Percentiles rank a stretch among this genome's conserved stretches.
Conservation (phyloP, 2,329 filamentous ascomycete genomes). For the Aspergillus neotritici region DNA sequence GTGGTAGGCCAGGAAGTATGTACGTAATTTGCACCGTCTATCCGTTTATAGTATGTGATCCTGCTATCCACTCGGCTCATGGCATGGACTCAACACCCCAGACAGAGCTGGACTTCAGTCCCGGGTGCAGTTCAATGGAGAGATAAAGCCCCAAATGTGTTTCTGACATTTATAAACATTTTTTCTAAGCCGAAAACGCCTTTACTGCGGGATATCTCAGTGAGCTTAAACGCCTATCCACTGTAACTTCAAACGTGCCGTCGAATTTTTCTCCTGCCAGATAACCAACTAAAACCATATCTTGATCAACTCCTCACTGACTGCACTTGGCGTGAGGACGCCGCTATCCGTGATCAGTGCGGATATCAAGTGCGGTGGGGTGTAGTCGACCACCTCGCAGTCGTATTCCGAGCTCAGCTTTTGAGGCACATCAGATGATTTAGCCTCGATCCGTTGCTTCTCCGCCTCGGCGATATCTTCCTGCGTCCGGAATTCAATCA, state of each 20-base stretch:
- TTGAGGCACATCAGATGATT: conserved; percentile 14
- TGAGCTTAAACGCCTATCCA: conserved; percentile 9
- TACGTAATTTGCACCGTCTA: too few species aligned
- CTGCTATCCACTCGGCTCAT: too few species aligned
- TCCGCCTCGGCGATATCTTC: conserved; percentile 43
- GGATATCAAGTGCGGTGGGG: conserved; percentile 57
- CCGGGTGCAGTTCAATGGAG: too few species aligned
- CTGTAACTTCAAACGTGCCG: conserved; percentile 14
- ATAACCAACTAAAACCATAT: conserved; percentile 33
- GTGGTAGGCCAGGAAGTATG: too few species aligned
- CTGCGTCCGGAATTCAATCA: conserved; percentile 66
- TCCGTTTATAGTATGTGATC: too few species aligned
- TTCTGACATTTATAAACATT: background rate
- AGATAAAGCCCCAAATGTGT: too few species aligned
- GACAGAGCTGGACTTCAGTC: too few species aligned
- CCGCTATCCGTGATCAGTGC: conserved; percentile 62
- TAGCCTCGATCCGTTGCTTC: conserved; percentile 36
- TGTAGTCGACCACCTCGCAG: conserved; percentile 43
- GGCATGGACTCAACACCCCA: too few species aligned
- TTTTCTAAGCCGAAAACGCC: background rate
- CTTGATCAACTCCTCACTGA: conserved; percentile 63
- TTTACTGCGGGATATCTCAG: background rate
- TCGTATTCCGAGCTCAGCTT: conserved; percentile 21
- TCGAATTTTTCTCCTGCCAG: conserved; percentile 2
- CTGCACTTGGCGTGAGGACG: conserved; percentile 58